Conservation (phyloP, 306 rosid genomes). For the Cicer chorassanicum region DNA sequence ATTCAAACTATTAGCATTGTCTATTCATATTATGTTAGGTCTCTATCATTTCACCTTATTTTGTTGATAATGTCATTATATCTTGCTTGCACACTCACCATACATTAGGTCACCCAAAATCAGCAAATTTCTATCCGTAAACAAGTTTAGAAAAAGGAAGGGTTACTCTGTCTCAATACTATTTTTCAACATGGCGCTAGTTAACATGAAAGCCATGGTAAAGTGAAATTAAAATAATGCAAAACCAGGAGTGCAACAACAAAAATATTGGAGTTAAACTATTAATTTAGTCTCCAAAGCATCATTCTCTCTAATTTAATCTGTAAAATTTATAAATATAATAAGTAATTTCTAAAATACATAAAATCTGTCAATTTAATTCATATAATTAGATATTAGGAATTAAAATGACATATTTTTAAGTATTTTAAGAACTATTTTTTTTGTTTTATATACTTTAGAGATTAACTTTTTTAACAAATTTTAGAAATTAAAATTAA, state of each 20-base stretch:
- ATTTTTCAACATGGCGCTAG: not conserved
- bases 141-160: not conserved
- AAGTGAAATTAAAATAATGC: not conserved
- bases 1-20: not conserved
- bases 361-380: no score
- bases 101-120: not conserved
- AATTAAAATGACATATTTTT: no score
- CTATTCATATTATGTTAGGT: constrained; percentile 4
- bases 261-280: no score
- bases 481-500: no score
- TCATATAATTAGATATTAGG: no score
- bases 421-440: no score
- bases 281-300: no score
- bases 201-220: not conserved
- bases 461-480: no score
- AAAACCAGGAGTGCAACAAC: not conserved
- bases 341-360: no score
- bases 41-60: constrained; percentile 2
- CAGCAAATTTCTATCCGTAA: not conserved
- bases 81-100: constrained; percentile 32
- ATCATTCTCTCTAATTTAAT: no score
- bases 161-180: not conserved
- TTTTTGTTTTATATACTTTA: no score
- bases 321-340: no score
- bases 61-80: not conserved